A percentile compares a stretch with the other conserved stretches of the same genome.
phyloP scores from a whole-genome alignment of 805 yeast species.

The Metschnikowia noctiluminum region DNA sequence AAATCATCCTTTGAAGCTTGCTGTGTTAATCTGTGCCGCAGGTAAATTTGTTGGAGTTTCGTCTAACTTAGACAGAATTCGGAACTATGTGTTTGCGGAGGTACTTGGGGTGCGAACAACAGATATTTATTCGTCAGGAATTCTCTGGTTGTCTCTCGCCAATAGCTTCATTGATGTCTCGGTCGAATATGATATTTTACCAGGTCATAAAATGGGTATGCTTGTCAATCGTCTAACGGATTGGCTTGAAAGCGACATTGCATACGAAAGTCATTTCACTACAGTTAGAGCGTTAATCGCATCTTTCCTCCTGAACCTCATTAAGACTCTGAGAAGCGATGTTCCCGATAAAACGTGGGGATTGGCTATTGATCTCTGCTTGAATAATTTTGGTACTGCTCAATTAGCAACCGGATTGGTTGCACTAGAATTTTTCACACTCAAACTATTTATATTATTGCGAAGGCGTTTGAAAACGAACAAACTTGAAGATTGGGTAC shows the following conservation, averaged over 20 bases:
- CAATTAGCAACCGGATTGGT: slow-evolving; percentile 34
- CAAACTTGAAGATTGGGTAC: slow-evolving; percentile 23
- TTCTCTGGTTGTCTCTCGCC: slow-evolving; percentile 47
- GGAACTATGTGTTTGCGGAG: slow-evolving; percentile 65
- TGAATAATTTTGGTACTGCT: slow-evolving; percentile 45
- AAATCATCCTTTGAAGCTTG: slow-evolving; percentile 30
- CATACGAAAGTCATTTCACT: slow-evolving; percentile 55
- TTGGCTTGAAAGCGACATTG: slow-evolving; percentile 62
- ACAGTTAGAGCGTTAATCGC: slow-evolving; percentile 50
- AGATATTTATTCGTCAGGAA: slow-evolving; percentile 42
- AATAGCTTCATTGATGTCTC: slow-evolving; percentile 38
- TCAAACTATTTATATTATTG: slow-evolving; percentile 41
- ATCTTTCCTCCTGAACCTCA: slow-evolving; percentile 36
- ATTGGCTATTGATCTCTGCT: slow-evolving; percentile 34
- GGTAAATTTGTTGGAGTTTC: slow-evolving; percentile 34
- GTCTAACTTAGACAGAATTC: slow-evolving; percentile 44
- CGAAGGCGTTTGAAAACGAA: slow-evolving; percentile 6
- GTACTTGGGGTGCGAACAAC: slow-evolving; percentile 49
- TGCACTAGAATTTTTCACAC: slow-evolving; percentile 45
- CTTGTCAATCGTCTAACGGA: slow-evolving; percentile 47
- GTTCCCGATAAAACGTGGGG: slow-evolving; percentile 35
- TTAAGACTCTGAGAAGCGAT: slow-evolving; percentile 11
- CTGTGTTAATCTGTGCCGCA: slow-evolving; percentile 31
- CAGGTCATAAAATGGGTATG: slow-evolving; percentile 65
- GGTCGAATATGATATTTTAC: slow-evolving; percentile 43